Evolutionary conservation across 2,329 filamentous ascomycete species (phyloP).

Genomic region (Shiraia sp.): DNA sequence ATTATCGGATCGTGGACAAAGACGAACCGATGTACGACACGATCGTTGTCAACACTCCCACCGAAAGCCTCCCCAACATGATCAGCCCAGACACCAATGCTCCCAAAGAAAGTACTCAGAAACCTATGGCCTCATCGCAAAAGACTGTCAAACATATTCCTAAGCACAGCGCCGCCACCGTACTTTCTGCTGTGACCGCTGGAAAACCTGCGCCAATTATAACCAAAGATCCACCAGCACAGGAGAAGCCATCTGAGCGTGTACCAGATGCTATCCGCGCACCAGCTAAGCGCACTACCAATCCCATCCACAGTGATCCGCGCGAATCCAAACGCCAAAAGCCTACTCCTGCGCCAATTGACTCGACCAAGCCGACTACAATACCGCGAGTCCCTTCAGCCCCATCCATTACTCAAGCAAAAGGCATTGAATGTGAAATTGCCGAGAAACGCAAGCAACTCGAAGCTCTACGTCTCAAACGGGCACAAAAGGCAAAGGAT

Average conservation of each 20-base stretch:
- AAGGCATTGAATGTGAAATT: conserved; percentile 14
- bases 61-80: too few species aligned
- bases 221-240: not conserved
- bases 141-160: conserved; percentile 1
- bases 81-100: too few species aligned
- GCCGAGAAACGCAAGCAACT: conserved; percentile 22
- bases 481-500: conserved; percentile 17
- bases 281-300: conserved; percentile 11
- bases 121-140: not conserved
- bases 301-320: not conserved
- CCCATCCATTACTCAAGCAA: conserved; percentile 3
- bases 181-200: conserved; percentile 1
- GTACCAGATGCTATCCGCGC: not conserved
- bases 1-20: too few species aligned
- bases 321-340: conserved; percentile 16
- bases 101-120: too few species aligned
- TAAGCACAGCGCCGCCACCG: not conserved
- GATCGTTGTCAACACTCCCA: too few species aligned
- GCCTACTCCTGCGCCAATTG: not conserved
- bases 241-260: conserved; percentile 1
- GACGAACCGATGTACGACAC: too few species aligned
- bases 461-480: conserved; percentile 15
- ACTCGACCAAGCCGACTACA: not conserved
- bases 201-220: conserved; percentile 1
- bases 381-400: conserved; percentile 1